Percentiles rank a stretch among this genome's conserved stretches.
Evolutionary conservation across 169 alveolate genomes (phyloP).

Genomic region (Cryptosporidium ubiquitum): DNA sequence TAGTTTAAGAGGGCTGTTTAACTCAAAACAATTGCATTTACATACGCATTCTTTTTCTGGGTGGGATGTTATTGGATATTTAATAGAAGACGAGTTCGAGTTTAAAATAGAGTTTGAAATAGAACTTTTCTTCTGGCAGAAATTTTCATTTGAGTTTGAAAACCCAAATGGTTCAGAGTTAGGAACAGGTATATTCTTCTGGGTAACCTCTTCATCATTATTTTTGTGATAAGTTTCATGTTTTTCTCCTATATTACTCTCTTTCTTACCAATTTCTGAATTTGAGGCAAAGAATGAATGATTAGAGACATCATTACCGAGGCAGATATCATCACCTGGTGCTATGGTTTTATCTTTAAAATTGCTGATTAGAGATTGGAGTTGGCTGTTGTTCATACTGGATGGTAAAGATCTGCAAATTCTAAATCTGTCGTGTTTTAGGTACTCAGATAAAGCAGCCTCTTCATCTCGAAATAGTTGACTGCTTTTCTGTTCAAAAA

Average conservation of each 20-base stretch:
- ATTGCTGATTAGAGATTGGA: neutral
- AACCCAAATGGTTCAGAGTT: neutral
- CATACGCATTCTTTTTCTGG: neutral
- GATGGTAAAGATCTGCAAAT: constrained; percentile 49
- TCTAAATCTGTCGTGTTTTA: constrained; percentile 2
- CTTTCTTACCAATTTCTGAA: neutral
- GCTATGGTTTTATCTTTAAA: neutral
- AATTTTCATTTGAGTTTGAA: neutral
- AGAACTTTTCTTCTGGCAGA: neutral
- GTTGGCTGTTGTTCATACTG: constrained; percentile 12
- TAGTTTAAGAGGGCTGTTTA: constrained; percentile 76
- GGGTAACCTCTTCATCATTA: neutral
- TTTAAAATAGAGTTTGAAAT: neutral
- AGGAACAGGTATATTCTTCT: neutral
- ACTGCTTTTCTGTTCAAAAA: constrained; percentile 14
- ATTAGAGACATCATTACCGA: neutral
- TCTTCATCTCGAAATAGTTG: neutral
- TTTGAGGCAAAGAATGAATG: neutral
- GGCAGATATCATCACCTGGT: neutral
- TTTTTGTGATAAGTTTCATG: neutral
- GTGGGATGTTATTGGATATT: neutral
- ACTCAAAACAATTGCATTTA: constrained; percentile 48
- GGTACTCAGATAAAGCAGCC: neutral
- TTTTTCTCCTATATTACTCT: neutral
- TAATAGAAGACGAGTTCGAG: neutral